Evolutionary conservation across 1,139 yeast genomes (phyloP), one percentile per base, ranked within the genome.

Genomic region (Yamadazyma buinensis): DNA sequence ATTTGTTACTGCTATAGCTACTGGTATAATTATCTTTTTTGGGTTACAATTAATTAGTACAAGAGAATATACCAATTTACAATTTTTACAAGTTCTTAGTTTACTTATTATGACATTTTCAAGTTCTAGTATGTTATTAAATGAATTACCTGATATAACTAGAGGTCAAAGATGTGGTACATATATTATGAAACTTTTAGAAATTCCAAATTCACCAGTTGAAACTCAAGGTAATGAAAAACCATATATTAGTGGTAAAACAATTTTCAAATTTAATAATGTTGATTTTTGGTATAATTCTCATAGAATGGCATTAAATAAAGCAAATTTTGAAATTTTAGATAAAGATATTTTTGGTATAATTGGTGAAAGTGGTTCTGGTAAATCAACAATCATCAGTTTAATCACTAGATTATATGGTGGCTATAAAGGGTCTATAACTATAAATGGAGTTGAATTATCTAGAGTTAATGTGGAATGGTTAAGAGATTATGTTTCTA

Each of bases 321-420:
- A 64, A 15, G 43, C 79, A 2, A 53, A 55, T 10, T 63, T 84
- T 30, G 36, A 40, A 0, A 52, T 86, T 1, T 37, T 49, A 1
- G 54, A 59, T 12, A 72, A 75, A 23, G 73, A 77, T 40, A 66
- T 74, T 1, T 64, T 82, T 26, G 90, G 84, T 1, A 55, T 86
- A 4, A 74, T 80, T 10, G 95, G 95, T 1, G 77, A 72, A 37
- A 82, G 94, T 7, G 95, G 95, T 0, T 72, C 81, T 15, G 95
- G 95, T 1, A 86, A 86, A 56, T 80, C 92, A 0, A 84, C 95
- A 0, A 49, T 85, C 3, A 53, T 75, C 0, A 65, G 72, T 2
- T 49, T 85, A 7, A 44, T 84, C 1, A 59, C 77, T 4, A 65
- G 84, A 30, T 57, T 85, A 7, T 77, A 75, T 46, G 57, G 54